These are phyloP conservation scores for Kalanchoe fedtschenkoi DNA, from an alignment of 164 flowering plant genomes.

Conservation along the genomic window DNA sequence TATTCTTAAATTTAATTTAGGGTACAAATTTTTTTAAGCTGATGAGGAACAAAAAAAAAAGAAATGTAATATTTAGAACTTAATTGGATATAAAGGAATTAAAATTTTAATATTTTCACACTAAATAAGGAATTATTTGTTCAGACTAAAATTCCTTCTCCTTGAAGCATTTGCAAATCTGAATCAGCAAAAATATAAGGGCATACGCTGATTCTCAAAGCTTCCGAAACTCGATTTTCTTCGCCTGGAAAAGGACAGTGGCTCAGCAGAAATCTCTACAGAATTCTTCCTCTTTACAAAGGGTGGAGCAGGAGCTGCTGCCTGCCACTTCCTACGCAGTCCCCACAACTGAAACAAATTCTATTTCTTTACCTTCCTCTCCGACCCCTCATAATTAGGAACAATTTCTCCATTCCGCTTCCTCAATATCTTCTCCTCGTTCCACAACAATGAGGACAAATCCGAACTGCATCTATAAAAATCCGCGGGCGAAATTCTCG, in stretches of 20 bases:
- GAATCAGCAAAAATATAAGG: slow-evolving; percentile 21
- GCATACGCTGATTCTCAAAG: slow-evolving; percentile 19
- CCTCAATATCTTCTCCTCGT: not conserved
- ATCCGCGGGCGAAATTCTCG: slow-evolving; percentile 34
- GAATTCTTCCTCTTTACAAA: not conserved
- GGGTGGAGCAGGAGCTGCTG: not conserved
- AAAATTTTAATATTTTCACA: too few relatives aligned
- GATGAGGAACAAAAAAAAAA: too few relatives aligned
- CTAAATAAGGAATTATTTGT: too few relatives aligned
- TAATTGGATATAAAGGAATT: too few relatives aligned
- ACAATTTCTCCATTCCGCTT: not conserved
- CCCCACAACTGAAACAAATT: slow-evolving; percentile 55
- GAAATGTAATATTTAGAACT: too few relatives aligned
- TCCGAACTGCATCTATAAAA: slow-evolving; percentile 47
- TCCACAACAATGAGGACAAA: slow-evolving; percentile 31
- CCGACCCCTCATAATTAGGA: not conserved
- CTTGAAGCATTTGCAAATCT: slow-evolving; percentile 53
- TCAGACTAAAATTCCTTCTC: slow-evolving; percentile 48
- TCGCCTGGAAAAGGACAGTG: not conserved
- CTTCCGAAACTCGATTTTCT: not conserved
- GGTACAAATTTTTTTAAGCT: too few relatives aligned
- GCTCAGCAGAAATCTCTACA: not conserved
- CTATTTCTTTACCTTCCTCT: slow-evolving; percentile 31
- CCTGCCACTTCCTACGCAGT: slow-evolving; percentile 13
- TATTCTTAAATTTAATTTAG: too few relatives aligned